These are phyloP conservation scores for Acanthamoeba triangularis DNA, from an alignment of 208 protist genomes.

Conservation along the genomic window DNA sequence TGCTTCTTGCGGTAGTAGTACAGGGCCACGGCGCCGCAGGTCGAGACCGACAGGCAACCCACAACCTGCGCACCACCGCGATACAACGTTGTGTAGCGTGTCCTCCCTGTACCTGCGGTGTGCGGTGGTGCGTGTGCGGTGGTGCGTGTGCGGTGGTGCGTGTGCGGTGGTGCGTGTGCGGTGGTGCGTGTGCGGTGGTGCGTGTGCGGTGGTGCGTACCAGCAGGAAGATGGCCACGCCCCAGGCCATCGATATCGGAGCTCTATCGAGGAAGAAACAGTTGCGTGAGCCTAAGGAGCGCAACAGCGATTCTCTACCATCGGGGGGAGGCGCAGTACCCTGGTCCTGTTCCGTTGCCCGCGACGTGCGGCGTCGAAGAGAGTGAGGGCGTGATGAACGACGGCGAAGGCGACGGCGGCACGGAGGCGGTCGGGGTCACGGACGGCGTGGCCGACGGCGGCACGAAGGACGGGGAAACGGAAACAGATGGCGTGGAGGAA, in stretches of 20 bases:
- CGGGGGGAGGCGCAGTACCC: neutral
- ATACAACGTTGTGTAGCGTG: no score
- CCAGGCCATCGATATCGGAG: neutral
- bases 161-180: no score
- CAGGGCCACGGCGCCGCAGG: neutral
- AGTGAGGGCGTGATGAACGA: neutral
- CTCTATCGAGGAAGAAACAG: neutral
- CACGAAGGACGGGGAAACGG: neutral
- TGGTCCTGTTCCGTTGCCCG: neutral
- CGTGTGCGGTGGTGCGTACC: neutral
- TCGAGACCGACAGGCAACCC: neutral
- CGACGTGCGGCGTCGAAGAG: neutral
- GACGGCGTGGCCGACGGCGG: conserved; percentile 9
- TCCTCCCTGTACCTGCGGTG: no score
- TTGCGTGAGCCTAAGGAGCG: neutral
- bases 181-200: no score
- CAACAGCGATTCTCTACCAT: no score
- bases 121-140: neutral
- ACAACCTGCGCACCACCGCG: neutral
- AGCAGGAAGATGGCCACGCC: neutral
- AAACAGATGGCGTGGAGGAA: conserved; percentile 7
- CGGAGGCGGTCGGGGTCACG: neutral
- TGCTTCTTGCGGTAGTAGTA: conserved; percentile 28
- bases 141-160: no score
- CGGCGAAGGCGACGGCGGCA: neutral